Evolutionary conservation across 23 red algal genomes (phyloP), one percentile per base, ranked within the genome.

Genomic region (Gracilaria domingensis): DNA sequence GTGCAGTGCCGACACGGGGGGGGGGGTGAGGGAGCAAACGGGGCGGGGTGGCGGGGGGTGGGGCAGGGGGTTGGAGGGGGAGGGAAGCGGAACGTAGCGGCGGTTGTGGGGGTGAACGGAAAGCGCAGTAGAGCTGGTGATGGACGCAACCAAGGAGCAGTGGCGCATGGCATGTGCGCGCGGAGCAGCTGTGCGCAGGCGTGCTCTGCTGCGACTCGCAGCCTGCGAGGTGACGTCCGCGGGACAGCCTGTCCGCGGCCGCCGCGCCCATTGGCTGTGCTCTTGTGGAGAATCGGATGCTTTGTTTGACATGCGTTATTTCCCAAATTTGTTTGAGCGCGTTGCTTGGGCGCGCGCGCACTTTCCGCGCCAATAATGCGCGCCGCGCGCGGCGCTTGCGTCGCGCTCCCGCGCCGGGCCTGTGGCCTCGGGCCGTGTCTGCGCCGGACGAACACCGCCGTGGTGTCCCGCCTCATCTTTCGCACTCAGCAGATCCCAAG

Each of bases 131-230:
- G 67, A 44, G 67, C 38, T 37, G 67, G 67, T 6, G 67, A 7
- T 8, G 65, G 14, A n/a, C 33, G 35, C 67, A 35, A 12, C 20
- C 4, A 44, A 20, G 28, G 38, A 73, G 38, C 34, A 29, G 62
- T 33, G 62, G 62, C 62, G 62, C 28, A 67, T 67, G 62, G 62
- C 62, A 67, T 67, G 62, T 73, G 67, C 67, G 67, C 67, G 67
- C 67, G 9, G 67, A 37, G 2, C 38, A 33, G 35, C 33, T 8
- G 14, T 73, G 33, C 62, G 11, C 1, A 33, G 32, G 62, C 5
- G 67, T 73, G 67, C 35, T 37, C 21, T 73, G 67, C 67, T 37
- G 67, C n/a, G n/a, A n/a, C n/a, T n/a, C n/a, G n/a, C n/a, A n/a
- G n/a, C n/a, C n/a, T n/a, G n/a, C 34, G 67, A 23, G 67, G 33